Conservation (phyloP, 306 rosid genomes). For the Corylus heterophylla region DNA sequence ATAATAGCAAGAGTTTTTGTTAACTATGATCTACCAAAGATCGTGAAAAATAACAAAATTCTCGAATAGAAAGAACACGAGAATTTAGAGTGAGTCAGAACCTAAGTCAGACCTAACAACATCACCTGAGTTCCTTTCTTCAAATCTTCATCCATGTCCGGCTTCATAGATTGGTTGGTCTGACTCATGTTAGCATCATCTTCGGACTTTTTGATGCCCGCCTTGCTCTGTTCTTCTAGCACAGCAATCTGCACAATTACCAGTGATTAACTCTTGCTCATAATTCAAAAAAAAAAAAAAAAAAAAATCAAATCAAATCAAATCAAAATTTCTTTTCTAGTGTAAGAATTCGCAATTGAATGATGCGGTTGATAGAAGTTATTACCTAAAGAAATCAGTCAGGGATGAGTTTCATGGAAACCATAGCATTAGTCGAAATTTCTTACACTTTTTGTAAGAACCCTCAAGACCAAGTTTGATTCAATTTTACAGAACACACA, state of each 20-base stretch:
- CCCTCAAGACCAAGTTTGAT: not conserved
- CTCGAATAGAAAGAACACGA: not conserved
- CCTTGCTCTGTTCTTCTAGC: constrained; percentile 70
- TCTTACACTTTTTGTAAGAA: not conserved
- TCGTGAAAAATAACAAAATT: not conserved
- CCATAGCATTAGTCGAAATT: not conserved
- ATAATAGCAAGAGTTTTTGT: not conserved
- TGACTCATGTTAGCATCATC: constrained; percentile 32
- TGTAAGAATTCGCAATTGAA: not conserved
- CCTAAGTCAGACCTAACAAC: not conserved
- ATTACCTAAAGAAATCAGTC: not conserved
- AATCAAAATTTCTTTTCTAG: not conserved
- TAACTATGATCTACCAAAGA: not conserved
- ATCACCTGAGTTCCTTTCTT: constrained; percentile 57
- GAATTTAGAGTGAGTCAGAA: not conserved
- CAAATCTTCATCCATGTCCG: constrained; percentile 41
- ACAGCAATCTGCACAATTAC: constrained; percentile 63
- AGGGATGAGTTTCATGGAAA: not conserved
- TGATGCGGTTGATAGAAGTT: not conserved
- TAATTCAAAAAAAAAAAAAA: not conserved
- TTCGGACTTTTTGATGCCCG: constrained; percentile 44
- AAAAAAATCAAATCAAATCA: not conserved
- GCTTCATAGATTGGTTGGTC: constrained; percentile 35
- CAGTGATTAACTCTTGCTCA: constrained; percentile 22
- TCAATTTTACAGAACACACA: not conserved